Conservation (phyloP, 805 yeast genomes). For the Sugiyamaella lignohabitans region DNA sequence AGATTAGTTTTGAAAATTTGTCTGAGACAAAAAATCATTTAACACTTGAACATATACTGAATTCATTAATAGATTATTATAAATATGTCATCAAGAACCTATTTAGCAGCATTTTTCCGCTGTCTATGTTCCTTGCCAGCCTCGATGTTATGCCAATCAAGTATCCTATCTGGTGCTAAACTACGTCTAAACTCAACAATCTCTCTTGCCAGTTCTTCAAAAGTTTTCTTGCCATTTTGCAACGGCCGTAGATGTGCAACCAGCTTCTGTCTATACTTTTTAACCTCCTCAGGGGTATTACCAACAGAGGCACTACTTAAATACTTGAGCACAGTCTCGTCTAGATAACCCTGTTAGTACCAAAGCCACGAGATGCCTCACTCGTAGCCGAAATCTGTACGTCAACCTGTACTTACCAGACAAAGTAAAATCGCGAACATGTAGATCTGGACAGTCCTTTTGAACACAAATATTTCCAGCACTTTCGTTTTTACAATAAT, state of each 20-base stretch:
- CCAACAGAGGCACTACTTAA: slow-evolving; percentile 15
- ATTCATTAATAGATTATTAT: too few relatives aligned
- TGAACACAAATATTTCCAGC: slow-evolving; percentile 15
- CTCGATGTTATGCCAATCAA: background rate
- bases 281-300: slow-evolving; percentile 1
- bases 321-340: slow-evolving; percentile 8
- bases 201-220: background rate
- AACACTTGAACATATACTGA: too few relatives aligned
- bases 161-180: background rate
- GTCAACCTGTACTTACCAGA: background rate
- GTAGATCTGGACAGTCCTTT: slow-evolving; percentile 15
- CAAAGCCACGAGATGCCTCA: background rate
- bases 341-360: slow-evolving; percentile 6
- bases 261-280: background rate
- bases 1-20: too few relatives aligned
- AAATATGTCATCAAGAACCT: too few relatives aligned
- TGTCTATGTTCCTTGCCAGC: background rate
- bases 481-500: slow-evolving; percentile 8
- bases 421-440: slow-evolving; percentile 15
- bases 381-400: background rate
- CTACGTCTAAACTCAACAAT: background rate
- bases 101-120: too few relatives aligned
- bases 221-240: background rate
- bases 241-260: background rate
- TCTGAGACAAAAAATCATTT: too few relatives aligned